phyloP scores from a whole-genome alignment of 495 filamentous ascomycete genomes.

The Xylaria intraflava region DNA sequence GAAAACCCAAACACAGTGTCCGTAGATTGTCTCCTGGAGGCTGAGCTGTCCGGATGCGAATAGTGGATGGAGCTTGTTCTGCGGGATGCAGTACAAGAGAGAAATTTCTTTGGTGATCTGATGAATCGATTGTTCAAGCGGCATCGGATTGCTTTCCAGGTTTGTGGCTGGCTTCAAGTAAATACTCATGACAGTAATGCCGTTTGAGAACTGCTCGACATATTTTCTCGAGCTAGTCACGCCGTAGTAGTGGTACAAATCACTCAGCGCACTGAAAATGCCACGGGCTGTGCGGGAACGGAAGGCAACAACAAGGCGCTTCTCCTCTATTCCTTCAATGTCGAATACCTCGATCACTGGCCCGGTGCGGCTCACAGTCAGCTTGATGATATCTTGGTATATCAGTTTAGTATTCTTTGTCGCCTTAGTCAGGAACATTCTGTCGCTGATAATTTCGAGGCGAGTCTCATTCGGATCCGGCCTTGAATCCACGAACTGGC shows the following conservation, averaged over 20 bases:
- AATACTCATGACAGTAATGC: conserved; percentile 90
- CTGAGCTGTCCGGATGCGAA: conserved; percentile 86
- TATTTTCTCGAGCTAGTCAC: conserved; percentile 95
- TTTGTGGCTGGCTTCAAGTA: conserved; percentile 71
- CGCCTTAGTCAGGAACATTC: conserved; percentile 89
- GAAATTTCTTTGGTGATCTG: conserved; percentile 99
- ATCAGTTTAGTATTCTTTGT: conserved; percentile 91
- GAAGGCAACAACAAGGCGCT: conserved; percentile 89
- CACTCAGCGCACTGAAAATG: conserved; percentile 89
- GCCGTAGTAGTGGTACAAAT: conserved; percentile 98
- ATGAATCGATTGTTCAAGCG: conserved; percentile 89
- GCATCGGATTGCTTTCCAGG: conserved; percentile 40
- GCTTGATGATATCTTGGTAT: conserved; percentile 85
- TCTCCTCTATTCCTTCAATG: conserved; percentile 83
- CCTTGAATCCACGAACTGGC: conserved; percentile 71
- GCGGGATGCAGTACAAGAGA: conserved; percentile 93
- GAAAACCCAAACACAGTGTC: conserved; percentile 95
- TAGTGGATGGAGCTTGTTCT: conserved; percentile 86
- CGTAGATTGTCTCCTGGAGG: conserved; percentile 94
- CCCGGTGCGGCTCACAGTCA: conserved; percentile 73
- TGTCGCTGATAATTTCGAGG: conserved; percentile 86
- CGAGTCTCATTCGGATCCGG: conserved; percentile 72
- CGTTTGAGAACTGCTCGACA: conserved; percentile 97
- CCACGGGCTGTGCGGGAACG: conserved; percentile 87
- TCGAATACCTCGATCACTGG: conserved; percentile 98